Percentiles rank a stretch among this genome's conserved stretches.
Conservation (phyloP, 805 yeast species). For the Sugiyamaella americana region DNA sequence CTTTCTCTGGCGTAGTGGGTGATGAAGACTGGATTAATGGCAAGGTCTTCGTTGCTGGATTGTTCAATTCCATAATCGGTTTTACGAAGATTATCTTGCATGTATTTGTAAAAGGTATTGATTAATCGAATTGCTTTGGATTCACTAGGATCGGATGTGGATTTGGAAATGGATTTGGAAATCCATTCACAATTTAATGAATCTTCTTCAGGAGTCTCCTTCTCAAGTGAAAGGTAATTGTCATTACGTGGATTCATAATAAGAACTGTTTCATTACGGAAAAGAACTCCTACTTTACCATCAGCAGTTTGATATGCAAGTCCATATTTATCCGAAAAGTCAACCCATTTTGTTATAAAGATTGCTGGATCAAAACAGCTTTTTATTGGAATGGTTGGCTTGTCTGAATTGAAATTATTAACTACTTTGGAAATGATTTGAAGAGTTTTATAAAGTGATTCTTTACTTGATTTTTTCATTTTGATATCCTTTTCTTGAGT, state of each 20-base stretch:
- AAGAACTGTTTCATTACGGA: conserved; percentile 79
- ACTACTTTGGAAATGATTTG: not conserved
- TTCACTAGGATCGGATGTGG: conserved; percentile 22
- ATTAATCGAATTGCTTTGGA: conserved; percentile 62
- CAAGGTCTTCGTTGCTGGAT: conserved; percentile 30
- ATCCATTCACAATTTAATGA: conserved; percentile 1
- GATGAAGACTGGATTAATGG: conserved; percentile 43
- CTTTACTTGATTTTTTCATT: not conserved
- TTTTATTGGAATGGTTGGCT: not conserved
- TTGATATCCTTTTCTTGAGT: not conserved
- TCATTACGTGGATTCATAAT: conserved; percentile 52
- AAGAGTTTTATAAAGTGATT: not conserved
- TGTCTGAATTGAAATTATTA: not conserved
- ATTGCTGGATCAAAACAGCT: conserved; percentile 9
- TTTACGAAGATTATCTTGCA: conserved; percentile 83
- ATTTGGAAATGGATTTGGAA: conserved; percentile 3
- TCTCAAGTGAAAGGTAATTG: conserved; percentile 32
- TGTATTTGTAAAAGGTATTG: conserved; percentile 82
- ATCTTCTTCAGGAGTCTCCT: not conserved
- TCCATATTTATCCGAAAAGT: conserved; percentile 92
- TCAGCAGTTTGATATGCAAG: conserved; percentile 88
- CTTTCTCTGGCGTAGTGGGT: conserved; percentile 77
- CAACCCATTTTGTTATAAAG: conserved; percentile 95
- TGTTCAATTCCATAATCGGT: conserved; percentile 47
- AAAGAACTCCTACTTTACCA: conserved; percentile 84